Conservation (phyloP, 2,329 filamentous ascomycete genomes). For the Plenodomus lindquistii region DNA sequence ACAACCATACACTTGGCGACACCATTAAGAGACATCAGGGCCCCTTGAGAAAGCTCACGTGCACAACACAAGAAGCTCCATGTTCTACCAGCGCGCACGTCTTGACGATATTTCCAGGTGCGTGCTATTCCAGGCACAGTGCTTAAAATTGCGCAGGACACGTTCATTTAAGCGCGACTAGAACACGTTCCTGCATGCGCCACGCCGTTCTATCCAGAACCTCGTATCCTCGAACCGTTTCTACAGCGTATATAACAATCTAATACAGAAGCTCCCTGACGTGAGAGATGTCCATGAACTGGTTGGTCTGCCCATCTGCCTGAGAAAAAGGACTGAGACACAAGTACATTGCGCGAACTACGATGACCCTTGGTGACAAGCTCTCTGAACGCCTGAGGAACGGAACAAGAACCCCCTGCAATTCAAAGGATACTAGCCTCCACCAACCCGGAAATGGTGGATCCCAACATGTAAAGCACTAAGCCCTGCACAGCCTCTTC, state of each 20-base stretch:
- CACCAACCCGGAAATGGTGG: slow-evolving; percentile 8
- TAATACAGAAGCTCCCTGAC: background rate
- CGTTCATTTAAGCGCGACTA: slow-evolving; percentile 6
- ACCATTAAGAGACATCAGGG: too few species aligned
- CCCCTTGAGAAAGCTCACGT: too few species aligned
- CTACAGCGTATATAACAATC: background rate
- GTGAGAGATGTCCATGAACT: background rate
- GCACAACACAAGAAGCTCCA: too few species aligned
- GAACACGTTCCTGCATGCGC: background rate
- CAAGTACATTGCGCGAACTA: background rate
- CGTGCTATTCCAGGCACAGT: background rate
- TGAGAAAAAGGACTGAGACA: background rate
- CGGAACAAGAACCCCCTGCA: slow-evolving; percentile 19
- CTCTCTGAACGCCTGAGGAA: background rate
- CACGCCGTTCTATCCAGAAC: background rate
- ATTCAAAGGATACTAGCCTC: slow-evolving; percentile 19
- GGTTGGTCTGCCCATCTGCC: background rate
- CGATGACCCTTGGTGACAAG: slow-evolving; percentile 1
- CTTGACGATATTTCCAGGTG: too few species aligned
- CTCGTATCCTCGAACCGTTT: background rate
- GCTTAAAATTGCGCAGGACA: slow-evolving; percentile 12
- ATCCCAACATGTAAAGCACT: too few species aligned
- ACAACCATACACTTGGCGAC: background rate
- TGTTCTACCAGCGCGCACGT: too few species aligned
- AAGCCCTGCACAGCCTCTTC: slow-evolving; percentile 11